phyloP scores from a whole-genome alignment of 2,329 filamentous ascomycete genomes.

The Tympanopsis confertula region DNA sequence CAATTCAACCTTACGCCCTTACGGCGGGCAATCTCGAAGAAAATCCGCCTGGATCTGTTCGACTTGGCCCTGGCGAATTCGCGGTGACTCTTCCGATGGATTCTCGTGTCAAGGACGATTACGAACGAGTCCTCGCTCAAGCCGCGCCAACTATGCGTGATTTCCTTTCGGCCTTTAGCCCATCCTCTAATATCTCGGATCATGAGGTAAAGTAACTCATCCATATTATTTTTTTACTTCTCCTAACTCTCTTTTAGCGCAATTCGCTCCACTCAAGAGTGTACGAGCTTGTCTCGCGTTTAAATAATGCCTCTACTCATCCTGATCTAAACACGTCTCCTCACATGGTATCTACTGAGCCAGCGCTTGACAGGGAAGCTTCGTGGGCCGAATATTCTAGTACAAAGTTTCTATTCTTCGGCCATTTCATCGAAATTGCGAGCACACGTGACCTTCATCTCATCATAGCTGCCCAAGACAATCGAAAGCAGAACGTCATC shows the following conservation, averaged over 20 bases:
- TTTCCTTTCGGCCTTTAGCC: slow-evolving; percentile 11
- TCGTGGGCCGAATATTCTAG: slow-evolving; percentile 32
- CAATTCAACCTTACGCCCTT: slow-evolving; percentile 22
- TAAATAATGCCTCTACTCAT: slow-evolving; percentile 28
- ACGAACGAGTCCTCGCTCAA: slow-evolving; percentile 17
- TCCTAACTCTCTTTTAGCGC: too few relatives aligned
- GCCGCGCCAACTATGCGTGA: slow-evolving; percentile 15
- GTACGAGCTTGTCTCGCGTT: slow-evolving; percentile 16
- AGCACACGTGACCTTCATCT: slow-evolving; percentile 20
- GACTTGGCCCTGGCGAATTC: slow-evolving; percentile 23
- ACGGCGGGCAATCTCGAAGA: slow-evolving; percentile 14
- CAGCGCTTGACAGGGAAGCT: slow-evolving; percentile 21
- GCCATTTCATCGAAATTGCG: slow-evolving; percentile 23
- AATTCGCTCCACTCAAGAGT: too few relatives aligned
- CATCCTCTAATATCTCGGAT: not conserved
- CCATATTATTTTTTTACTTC: too few relatives aligned
- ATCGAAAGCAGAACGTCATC: slow-evolving; percentile 20
- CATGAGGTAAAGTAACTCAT: too few relatives aligned
- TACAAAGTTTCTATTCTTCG: slow-evolving; percentile 28
- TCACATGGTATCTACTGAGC: slow-evolving; percentile 18
- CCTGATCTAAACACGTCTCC: slow-evolving; percentile 27
- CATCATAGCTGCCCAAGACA: slow-evolving; percentile 21
- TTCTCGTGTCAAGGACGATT: slow-evolving; percentile 26
- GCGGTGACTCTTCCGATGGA: slow-evolving; percentile 27
- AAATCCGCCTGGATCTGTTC: slow-evolving; percentile 15